Evolutionary conservation across 1,284 basidiomycete genomes (phyloP).

Genomic region (Cystobasidiaceae sp.): DNA sequence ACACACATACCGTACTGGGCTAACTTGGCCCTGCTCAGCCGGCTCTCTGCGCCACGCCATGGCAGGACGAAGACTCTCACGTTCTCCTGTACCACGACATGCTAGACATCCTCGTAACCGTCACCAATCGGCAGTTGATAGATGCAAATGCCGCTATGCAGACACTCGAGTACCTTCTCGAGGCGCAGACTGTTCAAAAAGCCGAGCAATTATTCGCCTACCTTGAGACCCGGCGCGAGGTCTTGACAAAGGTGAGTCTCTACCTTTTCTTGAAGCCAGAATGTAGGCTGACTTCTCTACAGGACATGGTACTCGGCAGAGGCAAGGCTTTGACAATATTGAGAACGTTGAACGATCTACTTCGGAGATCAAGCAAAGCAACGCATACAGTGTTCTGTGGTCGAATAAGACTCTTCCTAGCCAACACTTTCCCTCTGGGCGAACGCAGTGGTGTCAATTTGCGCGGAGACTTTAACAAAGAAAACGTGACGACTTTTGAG

Average conservation of each 20-base stretch:
- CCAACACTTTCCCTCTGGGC: constrained; percentile 74
- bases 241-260: constrained; percentile 55
- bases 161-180: constrained; percentile 67
- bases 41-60: not conserved
- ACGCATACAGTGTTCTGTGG: constrained; percentile 76
- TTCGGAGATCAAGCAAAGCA: constrained; percentile 70
- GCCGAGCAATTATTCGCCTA: constrained; percentile 78
- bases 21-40: not conserved
- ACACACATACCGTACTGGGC: not conserved
- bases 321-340: constrained; percentile 79
- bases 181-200: constrained; percentile 70
- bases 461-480: constrained; percentile 68
- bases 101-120: constrained; percentile 64
- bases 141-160: constrained; percentile 57
- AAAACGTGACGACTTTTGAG: constrained; percentile 49
- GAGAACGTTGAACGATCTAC: constrained; percentile 76
- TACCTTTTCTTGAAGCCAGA: not conserved
- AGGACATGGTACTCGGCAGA: constrained; percentile 70
- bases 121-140: constrained; percentile 56
- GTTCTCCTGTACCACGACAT: constrained; percentile 46
- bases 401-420: constrained; percentile 76
- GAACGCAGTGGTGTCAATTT: constrained; percentile 87
- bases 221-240: constrained; percentile 64
- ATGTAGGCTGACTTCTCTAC: no score
- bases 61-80: constrained; percentile 18